Evolutionary conservation across 306 rosid genomes (phyloP), one percentile per base, ranked within the genome.

Genomic region (Vigna angularis): DNA sequence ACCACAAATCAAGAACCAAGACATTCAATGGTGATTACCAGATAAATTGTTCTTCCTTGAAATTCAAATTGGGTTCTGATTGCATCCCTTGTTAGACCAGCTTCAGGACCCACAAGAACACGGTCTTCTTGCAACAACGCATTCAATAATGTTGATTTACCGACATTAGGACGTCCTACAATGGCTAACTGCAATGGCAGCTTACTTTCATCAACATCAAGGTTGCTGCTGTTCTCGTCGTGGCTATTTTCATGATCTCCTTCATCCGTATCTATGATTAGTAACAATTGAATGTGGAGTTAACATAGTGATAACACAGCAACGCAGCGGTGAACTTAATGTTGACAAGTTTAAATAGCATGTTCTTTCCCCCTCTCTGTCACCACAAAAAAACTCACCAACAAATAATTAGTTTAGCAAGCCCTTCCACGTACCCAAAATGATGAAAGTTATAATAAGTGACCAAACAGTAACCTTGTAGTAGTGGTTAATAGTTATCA

Each of bases 131-230:
- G 98, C 82, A 95, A 83, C 84, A 95, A 78, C n/a, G 93, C 80
- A 76, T 91, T 95, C 59, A 95, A 85, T 78, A 91, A 86, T 81
- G 99, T 95, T 77, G 99, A 93, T 86, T 93, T 95, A 79, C 98
- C 97, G 55, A 93, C 99, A 85, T 95, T 95, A 69, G 98, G 98
- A 64, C 97, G 93, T 86, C 98, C 98, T 14, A 95, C 98, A 70
- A 95, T 95, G 70, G 97, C 98, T 22, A 95, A 80, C 87, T 95
- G 98, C 76, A 95, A 78, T 28, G 96, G 89, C 38, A 88, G 64
- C 84, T 92, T 87, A 85, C 87, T 90, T 77, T 90, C 86, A 53
- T 90, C 91, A 56, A 52, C 86, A 76, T 91, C 91, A 50, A 75
- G 53, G 71, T 76, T 76, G 62, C 57, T 53, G 28, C 34, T 47